A percentile compares a stretch with the other conserved stretches of the same genome.
Conservation (phyloP, 768 basidiomycete genomes). For the Strobilomyces confusus region DNA sequence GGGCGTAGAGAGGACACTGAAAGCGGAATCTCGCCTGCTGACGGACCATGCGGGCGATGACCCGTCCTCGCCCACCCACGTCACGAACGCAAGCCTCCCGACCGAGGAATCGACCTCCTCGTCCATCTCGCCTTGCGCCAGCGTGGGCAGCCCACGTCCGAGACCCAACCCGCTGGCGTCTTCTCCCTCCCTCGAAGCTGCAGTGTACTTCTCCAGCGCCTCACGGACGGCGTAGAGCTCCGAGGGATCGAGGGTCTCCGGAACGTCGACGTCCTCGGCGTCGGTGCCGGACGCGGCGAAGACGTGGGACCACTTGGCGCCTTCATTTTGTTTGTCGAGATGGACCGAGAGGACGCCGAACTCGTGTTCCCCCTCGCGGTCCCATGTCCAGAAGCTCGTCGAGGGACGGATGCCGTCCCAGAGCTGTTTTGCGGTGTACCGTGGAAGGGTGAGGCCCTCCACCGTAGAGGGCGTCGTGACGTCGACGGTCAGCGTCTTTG, state of each 20-base stretch:
- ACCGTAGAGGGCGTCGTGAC: conserved; percentile 38
- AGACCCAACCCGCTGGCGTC: conserved; percentile 61
- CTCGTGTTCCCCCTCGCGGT: conserved; percentile 63
- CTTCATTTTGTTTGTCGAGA: conserved; percentile 81
- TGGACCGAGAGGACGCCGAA: conserved; percentile 77
- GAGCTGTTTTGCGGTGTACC: conserved; percentile 55
- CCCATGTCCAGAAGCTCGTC: conserved; percentile 93
- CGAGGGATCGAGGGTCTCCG: conserved; percentile 84
- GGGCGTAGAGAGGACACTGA: conserved; percentile 64
- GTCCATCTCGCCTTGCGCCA: conserved; percentile 87
- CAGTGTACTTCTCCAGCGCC: conserved; percentile 82
- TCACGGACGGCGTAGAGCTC: conserved; percentile 78
- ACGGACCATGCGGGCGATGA: conserved; percentile 40
- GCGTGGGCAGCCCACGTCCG: conserved; percentile 68
- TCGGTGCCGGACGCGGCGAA: conserved; percentile 55
- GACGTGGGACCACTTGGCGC: conserved; percentile 82
- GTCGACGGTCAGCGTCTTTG: conserved; percentile 61
- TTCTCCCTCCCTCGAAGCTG: conserved; percentile 52
- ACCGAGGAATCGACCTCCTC: conserved; percentile 79
- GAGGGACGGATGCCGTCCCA: conserved; percentile 80
- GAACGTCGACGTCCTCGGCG: conserved; percentile 60
- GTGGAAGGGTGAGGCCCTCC: conserved; percentile 43
- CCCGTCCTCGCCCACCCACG: conserved; percentile 61
- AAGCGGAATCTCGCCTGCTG: conserved; percentile 32
- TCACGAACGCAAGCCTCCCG: conserved; percentile 60